Evolutionary conservation across 164 flowering plant species (phyloP).

Genomic region (Echeveria elegans): DNA sequence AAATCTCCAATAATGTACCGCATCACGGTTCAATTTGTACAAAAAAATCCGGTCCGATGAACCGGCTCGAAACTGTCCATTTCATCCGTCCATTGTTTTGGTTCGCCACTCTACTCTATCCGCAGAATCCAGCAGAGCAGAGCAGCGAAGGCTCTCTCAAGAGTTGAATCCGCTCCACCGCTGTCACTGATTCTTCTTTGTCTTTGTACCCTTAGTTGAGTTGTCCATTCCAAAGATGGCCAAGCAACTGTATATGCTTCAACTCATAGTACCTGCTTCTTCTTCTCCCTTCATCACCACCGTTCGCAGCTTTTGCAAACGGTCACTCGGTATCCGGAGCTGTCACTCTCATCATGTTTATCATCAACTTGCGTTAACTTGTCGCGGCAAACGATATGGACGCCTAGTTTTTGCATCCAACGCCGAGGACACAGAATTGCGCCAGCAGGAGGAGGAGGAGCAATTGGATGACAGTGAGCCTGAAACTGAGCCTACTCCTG

Average conservation of each 20-base stretch:
- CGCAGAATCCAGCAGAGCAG: no score
- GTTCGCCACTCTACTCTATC: no score
- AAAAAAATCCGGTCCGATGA: no score
- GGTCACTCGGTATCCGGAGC: not conserved
- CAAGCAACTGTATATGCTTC: not conserved
- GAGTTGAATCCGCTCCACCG: no score
- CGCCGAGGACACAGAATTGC: conserved; percentile 9
- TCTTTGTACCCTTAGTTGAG: no score
- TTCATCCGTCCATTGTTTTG: no score
- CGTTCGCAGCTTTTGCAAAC: not conserved
- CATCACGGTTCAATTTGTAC: no score
- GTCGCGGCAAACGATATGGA: not conserved
- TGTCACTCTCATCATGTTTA: not conserved
- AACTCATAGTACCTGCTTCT: not conserved
- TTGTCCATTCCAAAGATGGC: not conserved
- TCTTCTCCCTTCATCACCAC: not conserved
- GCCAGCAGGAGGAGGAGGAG: not conserved
- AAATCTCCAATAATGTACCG: no score
- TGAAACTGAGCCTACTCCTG: conserved; percentile 3
- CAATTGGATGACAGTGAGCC: not conserved
- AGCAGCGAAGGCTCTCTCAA: no score
- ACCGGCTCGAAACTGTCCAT: no score
- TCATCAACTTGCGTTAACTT: not conserved
- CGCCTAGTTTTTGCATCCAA: not conserved
- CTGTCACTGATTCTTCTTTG: no score